Evolutionary conservation across 306 rosid genomes (phyloP).

Genomic region (Morella rubra): DNA sequence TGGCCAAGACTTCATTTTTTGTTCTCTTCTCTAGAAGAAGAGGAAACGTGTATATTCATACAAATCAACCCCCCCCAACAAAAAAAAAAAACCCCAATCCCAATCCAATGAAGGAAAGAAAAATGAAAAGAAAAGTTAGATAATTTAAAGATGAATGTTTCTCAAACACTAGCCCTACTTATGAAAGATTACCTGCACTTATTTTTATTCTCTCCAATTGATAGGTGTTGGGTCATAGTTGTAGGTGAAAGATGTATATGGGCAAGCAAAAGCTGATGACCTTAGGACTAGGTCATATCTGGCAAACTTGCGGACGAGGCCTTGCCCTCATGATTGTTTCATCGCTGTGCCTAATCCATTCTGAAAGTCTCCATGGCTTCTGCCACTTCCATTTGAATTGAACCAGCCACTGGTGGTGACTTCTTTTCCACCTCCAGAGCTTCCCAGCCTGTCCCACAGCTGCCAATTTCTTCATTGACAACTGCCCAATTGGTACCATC

Average conservation of each 20-base stretch:
- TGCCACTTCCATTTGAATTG: constrained; percentile 99
- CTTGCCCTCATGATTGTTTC: constrained; percentile 80
- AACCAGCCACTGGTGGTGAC: constrained; percentile 95
- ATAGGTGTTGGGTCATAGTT: constrained; percentile 34
- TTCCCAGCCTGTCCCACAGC: constrained; percentile 82
- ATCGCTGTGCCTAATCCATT: constrained; percentile 87
- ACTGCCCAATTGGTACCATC: constrained; percentile 90
- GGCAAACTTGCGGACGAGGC: constrained; percentile 76
- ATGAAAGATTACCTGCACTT: constrained; percentile 43
- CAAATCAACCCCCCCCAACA: neutral
- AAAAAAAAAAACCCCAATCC: too few relatives aligned
- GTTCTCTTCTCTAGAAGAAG: too few relatives aligned
- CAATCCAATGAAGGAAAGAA: neutral
- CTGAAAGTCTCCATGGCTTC: constrained; percentile 99
- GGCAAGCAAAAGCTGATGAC: constrained; percentile 38
- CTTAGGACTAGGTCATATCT: constrained; percentile 42
- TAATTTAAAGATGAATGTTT: neutral
- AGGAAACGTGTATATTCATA: neutral
- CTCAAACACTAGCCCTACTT: neutral
- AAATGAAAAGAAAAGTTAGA: too few relatives aligned
- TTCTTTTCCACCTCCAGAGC: constrained; percentile 99
- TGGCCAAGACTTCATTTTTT: neutral
- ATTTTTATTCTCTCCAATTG: constrained; percentile 32
- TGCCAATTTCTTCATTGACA: constrained; percentile 79
- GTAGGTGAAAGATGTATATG: constrained; percentile 40